Percentiles rank a stretch among this genome's conserved stretches.
Evolutionary conservation across 2,329 filamentous ascomycete genomes (phyloP).

Genomic region (Aspergillus aculeatus): DNA sequence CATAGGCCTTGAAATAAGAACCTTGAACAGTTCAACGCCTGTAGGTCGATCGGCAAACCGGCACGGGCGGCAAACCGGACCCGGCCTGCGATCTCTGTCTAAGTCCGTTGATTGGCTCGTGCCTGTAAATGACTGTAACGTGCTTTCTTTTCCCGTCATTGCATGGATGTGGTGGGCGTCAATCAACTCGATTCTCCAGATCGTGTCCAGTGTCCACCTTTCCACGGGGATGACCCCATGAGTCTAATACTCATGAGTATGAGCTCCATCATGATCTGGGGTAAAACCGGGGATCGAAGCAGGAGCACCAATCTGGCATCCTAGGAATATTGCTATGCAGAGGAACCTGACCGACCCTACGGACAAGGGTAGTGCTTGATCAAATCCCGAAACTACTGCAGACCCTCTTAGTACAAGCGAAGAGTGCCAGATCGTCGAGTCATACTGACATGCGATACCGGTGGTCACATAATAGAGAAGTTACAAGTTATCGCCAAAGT

Average conservation of each 20-base stretch:
- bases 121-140: not conserved
- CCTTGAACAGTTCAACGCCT: no score
- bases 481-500: not conserved
- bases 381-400: not conserved
- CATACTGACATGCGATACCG: not conserved
- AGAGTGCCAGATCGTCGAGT: not conserved
- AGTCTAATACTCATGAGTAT: not conserved
- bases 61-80: slow-evolving; percentile 25
- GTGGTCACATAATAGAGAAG: not conserved
- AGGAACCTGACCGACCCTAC: not conserved
- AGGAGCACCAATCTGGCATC: not conserved
- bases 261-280: not conserved
- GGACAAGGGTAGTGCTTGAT: not conserved
- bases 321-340: not conserved
- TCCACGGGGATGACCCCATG: not conserved
- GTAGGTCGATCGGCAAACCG: slow-evolving; percentile 33
- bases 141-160: not conserved
- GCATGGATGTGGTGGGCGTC: not conserved
- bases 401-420: not conserved
- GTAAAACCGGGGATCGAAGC: not conserved
- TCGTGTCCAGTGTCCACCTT: not conserved
- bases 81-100: slow-evolving; percentile 1
- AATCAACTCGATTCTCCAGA: not conserved
- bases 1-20: no score
- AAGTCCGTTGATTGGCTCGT: not conserved